Base-by-base conservation (phyloP, 2,329 filamentous ascomycete genomes). In the Cladosporium colombiae region DNA sequence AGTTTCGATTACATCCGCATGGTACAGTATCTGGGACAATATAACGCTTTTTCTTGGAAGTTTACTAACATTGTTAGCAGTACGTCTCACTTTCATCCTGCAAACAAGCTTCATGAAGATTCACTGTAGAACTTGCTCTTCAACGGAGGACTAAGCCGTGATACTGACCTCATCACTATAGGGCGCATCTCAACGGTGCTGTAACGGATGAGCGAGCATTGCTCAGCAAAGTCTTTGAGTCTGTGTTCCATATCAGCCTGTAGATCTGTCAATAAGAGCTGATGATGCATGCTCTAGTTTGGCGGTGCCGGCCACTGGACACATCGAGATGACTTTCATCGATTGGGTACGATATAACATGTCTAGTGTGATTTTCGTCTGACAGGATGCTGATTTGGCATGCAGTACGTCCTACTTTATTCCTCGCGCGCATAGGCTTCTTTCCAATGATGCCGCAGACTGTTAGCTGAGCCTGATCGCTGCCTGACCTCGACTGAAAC, bases 301-400 rank as follows among this genome's bases (percentile, higher is more conserved):
- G n/a, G 27, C 40, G 6, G 58, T 35, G 14, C 58, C 58, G 5
- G 58, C 8, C 16, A 61, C 58, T 3, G 58, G 58, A 1, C 23
- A 31, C 7, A 50, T 61, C n/a, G 58, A 61, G 58, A 21, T 50
- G 8, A 61, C 18, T 3, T 61, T 50, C 58, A n/a, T 61, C 18
- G 58, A 61, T 25, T 61, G 58, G 58, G 31, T 18, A 33, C 8
- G n/a, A 46, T 8, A 21, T 10, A 46, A 8, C n/a, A 3, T 10
- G n/a, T 11, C 40, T 2, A 13, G 5, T 23, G 0, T 1, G n/a
- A 18, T 1, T 5, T 21, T 21, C 0, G 1, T 46, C 40, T 13
- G n/a, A 11, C n/a, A 11, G 10, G 1, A 21, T 13, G 40, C 40
- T 46, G 40, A 46, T 10, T 46, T 23, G 10, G 8, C 0, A 3